Percentiles rank a stretch among this genome's conserved stretches.
Conservation (phyloP, 2,329 filamentous ascomycete genomes). For the Gaeumannomyces sp. region DNA sequence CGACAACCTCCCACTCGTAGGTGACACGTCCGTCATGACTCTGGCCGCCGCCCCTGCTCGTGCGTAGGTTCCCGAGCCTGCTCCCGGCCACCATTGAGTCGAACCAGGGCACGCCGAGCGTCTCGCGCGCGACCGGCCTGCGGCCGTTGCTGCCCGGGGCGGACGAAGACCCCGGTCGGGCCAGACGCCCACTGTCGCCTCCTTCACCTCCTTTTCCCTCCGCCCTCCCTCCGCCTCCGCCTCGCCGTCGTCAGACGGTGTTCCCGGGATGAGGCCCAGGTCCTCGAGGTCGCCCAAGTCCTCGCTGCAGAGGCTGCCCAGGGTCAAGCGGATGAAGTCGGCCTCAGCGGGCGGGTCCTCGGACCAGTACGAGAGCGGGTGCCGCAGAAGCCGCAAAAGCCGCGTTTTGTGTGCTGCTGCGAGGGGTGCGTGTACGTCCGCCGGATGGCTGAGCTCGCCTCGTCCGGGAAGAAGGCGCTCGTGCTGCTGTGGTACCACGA, state of each 20-base stretch:
- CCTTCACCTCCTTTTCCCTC: slow-evolving; percentile 16
- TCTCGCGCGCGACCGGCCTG: slow-evolving; percentile 38
- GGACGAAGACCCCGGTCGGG: no score
- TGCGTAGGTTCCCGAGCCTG: slow-evolving; percentile 60
- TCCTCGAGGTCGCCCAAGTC: slow-evolving; percentile 70
- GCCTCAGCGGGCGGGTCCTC: slow-evolving; percentile 65
- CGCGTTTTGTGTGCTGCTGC: slow-evolving; percentile 56
- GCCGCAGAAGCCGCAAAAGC: slow-evolving; percentile 90
- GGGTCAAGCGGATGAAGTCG: slow-evolving; percentile 71
- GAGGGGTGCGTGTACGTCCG: slow-evolving; percentile 58
- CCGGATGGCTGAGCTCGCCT: slow-evolving; percentile 61
- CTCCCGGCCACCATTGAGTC: slow-evolving; percentile 75
- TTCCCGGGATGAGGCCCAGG: slow-evolving; percentile 60
- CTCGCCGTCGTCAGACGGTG: slow-evolving; percentile 16
- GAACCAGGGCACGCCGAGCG: slow-evolving; percentile 78
- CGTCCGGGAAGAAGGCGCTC: slow-evolving; percentile 70
- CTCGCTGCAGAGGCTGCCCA: slow-evolving; percentile 68
- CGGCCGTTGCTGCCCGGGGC: neutral
- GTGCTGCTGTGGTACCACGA: slow-evolving; percentile 74
- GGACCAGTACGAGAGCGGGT: slow-evolving; percentile 78
- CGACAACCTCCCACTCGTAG: slow-evolving; percentile 79
- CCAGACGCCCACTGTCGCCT: slow-evolving; percentile 17
- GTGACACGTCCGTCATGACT: slow-evolving; percentile 58
- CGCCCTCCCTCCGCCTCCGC: slow-evolving; percentile 13
- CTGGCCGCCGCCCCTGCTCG: slow-evolving; percentile 44